These are phyloP conservation scores for Coemansia sp. DNA, from an alignment of 192 early-diverging fungal genomes.

Conservation along the genomic window DNA sequence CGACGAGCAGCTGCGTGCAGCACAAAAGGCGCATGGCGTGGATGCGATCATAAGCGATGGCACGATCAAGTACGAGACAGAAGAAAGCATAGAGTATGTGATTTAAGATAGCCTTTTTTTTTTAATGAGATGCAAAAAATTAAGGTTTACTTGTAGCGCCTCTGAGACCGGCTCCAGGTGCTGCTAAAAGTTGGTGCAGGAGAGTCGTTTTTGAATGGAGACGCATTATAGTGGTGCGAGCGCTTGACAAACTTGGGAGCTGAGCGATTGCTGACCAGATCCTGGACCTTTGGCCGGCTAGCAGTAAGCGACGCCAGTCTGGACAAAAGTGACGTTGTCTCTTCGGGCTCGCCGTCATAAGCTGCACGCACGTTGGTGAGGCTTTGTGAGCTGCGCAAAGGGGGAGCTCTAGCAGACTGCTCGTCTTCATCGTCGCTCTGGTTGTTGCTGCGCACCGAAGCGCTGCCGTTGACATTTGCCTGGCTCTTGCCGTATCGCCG, in stretches of 20 bases:
- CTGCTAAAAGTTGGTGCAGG: conserved; percentile 1
- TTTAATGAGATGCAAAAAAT: not conserved
- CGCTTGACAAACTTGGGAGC: conserved; percentile 48
- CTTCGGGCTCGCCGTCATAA: not conserved
- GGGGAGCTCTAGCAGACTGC: not conserved
- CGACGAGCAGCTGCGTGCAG: conserved; percentile 56
- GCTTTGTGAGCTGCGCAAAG: conserved; percentile 9
- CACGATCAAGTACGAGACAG: conserved; percentile 57
- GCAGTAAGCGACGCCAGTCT: conserved; percentile 22
- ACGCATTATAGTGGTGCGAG: conserved; percentile 32
- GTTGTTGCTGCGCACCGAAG: conserved; percentile 13
- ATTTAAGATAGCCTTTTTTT: conserved; percentile 6
- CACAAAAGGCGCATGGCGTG: conserved; percentile 82
- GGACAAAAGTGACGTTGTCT: conserved; percentile 20
- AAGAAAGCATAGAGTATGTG: conserved; percentile 28
- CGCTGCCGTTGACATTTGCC: not conserved
- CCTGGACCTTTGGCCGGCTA: conserved; percentile 26
- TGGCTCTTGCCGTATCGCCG: conserved; percentile 27
- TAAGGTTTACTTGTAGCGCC: conserved; percentile 18
- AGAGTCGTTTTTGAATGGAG: conserved; percentile 10
- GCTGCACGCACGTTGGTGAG: conserved; percentile 10
- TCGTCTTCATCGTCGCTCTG: conserved; percentile 10
- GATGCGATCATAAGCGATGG: conserved; percentile 82
- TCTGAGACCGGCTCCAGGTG: conserved; percentile 18
- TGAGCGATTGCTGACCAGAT: conserved; percentile 42